phyloP scores from a whole-genome alignment of 2,329 filamentous ascomycete species.

The Fusarium miscanthi region DNA sequence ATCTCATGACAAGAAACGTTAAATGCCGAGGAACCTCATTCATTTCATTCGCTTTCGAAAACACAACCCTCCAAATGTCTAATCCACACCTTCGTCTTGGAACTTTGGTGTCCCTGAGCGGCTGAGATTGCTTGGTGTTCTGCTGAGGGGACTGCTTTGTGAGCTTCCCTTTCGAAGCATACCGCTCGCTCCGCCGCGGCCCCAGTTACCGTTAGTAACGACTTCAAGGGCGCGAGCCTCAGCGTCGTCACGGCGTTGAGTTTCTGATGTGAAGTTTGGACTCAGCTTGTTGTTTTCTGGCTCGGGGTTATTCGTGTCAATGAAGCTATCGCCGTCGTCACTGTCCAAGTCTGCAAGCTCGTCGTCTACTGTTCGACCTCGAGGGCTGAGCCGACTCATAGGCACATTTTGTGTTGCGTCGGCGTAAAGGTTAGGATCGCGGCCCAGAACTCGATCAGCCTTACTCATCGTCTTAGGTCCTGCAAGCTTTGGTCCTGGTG shows the following conservation, averaged over 20 bases:
- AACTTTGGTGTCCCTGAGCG: constrained; percentile 37
- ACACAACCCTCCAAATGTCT: constrained; percentile 15
- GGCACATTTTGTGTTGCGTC: constrained; percentile 59
- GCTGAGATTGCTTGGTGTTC: constrained; percentile 28
- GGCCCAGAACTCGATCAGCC: constrained; percentile 68
- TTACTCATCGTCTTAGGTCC: constrained; percentile 60
- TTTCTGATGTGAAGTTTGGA: constrained; percentile 52
- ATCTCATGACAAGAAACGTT: constrained; percentile 36
- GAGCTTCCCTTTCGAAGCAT: constrained; percentile 54
- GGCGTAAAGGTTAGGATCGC: constrained; percentile 66
- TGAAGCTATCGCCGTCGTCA: constrained; percentile 50
- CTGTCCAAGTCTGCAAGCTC: constrained; percentile 56
- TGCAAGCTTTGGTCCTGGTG: constrained; percentile 34
- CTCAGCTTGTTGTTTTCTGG: constrained; percentile 51
- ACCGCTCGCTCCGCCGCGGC: constrained; percentile 56
- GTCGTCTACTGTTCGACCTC: constrained; percentile 58
- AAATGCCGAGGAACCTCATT: constrained; percentile 11
- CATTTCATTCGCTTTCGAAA: constrained; percentile 28
- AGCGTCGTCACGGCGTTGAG: constrained; percentile 53
- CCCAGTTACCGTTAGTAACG: constrained; percentile 54
- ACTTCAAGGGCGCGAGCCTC: constrained; percentile 60
- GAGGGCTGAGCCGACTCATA: constrained; percentile 60
- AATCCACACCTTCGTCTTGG: constrained; percentile 51
- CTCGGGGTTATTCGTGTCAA: constrained; percentile 44
- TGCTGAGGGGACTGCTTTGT: constrained; percentile 22